phyloP scores from a whole-genome alignment of 345 rosid species.

The Iberis pinnata region DNA sequence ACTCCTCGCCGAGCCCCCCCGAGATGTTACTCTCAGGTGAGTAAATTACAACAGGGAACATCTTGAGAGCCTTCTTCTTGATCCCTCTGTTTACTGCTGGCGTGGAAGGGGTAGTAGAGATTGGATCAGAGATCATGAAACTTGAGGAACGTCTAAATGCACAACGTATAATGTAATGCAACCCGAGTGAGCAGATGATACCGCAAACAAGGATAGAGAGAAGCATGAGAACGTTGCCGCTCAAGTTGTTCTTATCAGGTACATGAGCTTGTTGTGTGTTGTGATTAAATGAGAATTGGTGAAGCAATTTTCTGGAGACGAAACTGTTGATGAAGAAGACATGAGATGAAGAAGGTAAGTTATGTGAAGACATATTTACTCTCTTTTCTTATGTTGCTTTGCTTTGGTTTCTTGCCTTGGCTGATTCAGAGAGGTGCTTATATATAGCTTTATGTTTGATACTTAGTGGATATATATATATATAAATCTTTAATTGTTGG shows the following conservation, averaged over 20 bases:
- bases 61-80: slow-evolving; percentile 38
- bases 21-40: slow-evolving; percentile 32
- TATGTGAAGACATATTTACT: slow-evolving; percentile 21
- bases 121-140: slow-evolving; percentile 34
- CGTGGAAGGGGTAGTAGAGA: slow-evolving; percentile 21
- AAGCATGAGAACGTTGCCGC: slow-evolving; percentile 38
- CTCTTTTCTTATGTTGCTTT: background rate
- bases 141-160: slow-evolving; percentile 40
- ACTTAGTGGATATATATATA: slow-evolving; percentile 18
- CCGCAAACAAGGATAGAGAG: slow-evolving; percentile 49
- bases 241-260: slow-evolving; percentile 29
- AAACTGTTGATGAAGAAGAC: slow-evolving; percentile 16
- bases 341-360: slow-evolving; percentile 25
- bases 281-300: slow-evolving; percentile 27
- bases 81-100: slow-evolving; percentile 34
- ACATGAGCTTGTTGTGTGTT: slow-evolving; percentile 16
- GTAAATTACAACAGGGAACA: slow-evolving; percentile 44
- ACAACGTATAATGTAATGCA: slow-evolving; percentile 47
- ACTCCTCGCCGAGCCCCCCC: slow-evolving; percentile 48
- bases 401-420: slow-evolving; percentile 15
- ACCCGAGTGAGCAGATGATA: slow-evolving; percentile 42
- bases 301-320: slow-evolving; percentile 33
- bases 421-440: slow-evolving; percentile 15
- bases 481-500: background rate
- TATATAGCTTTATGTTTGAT: slow-evolving; percentile 23